Evolutionary conservation across 306 rosid genomes (phyloP), one percentile per base, ranked within the genome.

Genomic region (Ceratonia siliqua): DNA sequence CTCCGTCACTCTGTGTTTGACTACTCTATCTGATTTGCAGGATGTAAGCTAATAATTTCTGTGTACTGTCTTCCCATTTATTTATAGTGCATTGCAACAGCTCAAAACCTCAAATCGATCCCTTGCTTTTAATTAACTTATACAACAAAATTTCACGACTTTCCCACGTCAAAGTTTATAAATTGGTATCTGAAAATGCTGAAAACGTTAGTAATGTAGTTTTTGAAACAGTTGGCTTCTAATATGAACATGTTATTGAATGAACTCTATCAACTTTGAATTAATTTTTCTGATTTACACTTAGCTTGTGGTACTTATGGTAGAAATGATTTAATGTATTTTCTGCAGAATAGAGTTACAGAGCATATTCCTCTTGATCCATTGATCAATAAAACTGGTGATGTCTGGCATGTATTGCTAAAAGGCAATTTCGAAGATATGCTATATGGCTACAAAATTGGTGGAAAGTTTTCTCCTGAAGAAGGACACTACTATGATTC

Each of bases 331-430:
- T 70, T 30, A 3, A 25, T 46, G 66, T 14, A 4, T 82, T 55
- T 78, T 74, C 22, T 87, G 85, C 87, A 94, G 98, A 85, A 87
- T 86, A 82, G 72, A 56, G 97, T 92, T 62, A 86, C 90, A 8
- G 90, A 90, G 79, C 81, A 78, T 74, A 78, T 94, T 77, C 22
- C 78, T 32, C 94, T 91, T 25, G 91, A 94, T 78, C 93, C 95
- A 9, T 50, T 72, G 68, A 28, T 81, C 43, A 94, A 91, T 82
- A 89, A 75, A 85, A 91, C 96, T 36, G 98, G 97, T 30, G 72
- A 81, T 82, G 92, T 94, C 35, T 94, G 98, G 98, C 99, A 92
- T 79, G 92, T 90, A 49, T 86, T 92, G 69, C 48, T 94, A 2
- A 83, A 81, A 84, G 98, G 97, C 55, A 96, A 92, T 85, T 87